phyloP scores from a whole-genome alignment of 2,329 filamentous ascomycete species.

The Diaporthe aspalathi region DNA sequence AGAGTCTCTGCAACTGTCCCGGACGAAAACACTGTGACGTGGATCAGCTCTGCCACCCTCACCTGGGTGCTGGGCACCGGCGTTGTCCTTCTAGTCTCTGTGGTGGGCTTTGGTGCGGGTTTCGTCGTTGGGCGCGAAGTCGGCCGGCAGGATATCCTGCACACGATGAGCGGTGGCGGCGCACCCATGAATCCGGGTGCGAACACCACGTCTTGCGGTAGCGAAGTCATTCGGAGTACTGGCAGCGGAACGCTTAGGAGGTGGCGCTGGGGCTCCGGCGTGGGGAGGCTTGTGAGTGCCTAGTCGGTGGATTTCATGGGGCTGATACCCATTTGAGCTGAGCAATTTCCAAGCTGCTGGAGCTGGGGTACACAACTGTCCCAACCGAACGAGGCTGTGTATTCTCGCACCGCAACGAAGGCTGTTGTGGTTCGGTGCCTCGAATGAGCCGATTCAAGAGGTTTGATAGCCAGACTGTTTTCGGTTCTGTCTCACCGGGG shows the following conservation, averaged over 20 bases:
- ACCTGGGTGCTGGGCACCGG: conserved; percentile 76
- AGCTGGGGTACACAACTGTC: neutral
- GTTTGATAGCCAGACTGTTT: neutral
- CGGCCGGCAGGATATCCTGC: conserved; percentile 69
- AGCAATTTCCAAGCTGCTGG: neutral
- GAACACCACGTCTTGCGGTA: conserved; percentile 61
- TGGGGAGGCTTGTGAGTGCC: conserved; percentile 63
- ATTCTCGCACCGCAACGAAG: neutral
- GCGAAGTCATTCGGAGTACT: conserved; percentile 63
- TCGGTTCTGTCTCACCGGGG: conserved; percentile 27
- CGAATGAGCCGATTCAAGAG: neutral
- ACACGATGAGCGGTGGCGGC: conserved; percentile 50
- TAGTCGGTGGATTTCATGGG: conserved; percentile 42
- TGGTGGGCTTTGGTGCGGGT: conserved; percentile 76
- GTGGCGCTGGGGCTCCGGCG: conserved; percentile 64
- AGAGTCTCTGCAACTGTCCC: conserved; percentile 55
- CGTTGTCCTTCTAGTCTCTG: conserved; percentile 74
- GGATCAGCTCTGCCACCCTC: conserved; percentile 69
- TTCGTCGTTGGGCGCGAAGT: conserved; percentile 76
- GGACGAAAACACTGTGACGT: conserved; percentile 50
- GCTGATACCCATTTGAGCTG: conserved; percentile 13
- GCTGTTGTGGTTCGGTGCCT: neutral
- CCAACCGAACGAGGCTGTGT: neutral
- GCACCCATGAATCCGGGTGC: conserved; percentile 50
- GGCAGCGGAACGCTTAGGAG: conserved; percentile 61